These are phyloP conservation scores for Fusarium denticulatum DNA, from an alignment of 2,329 filamentous ascomycete genomes.

Conservation along the genomic window DNA sequence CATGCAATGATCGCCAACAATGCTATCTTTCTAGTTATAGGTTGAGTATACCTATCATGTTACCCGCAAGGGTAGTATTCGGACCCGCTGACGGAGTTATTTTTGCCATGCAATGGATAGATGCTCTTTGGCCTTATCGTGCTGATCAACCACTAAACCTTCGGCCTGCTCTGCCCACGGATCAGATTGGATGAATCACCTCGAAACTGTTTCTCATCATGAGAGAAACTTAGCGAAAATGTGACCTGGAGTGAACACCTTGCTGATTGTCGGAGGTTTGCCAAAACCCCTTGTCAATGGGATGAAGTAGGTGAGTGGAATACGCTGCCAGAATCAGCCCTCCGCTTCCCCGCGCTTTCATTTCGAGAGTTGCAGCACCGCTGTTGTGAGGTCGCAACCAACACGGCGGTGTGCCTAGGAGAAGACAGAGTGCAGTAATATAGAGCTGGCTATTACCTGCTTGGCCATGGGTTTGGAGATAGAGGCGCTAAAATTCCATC, in stretches of 20 bases:
- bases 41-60: neutral
- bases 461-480: conserved; percentile 17
- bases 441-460: conserved; percentile 24
- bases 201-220: neutral
- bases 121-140: neutral
- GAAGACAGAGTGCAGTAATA: conserved; percentile 30
- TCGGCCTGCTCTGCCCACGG: neutral
- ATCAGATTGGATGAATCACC: neutral
- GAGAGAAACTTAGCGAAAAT: neutral
- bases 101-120: conserved; percentile 11
- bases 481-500: conserved; percentile 36
- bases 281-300: conserved; percentile 3
- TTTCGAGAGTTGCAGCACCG: conserved; percentile 2
- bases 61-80: conserved; percentile 14
- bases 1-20: conserved; percentile 16
- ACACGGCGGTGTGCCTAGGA: conserved; percentile 39
- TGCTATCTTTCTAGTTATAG: conserved; percentile 13
- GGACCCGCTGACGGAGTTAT: conserved; percentile 16
- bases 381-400: conserved; percentile 25
- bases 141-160: conserved; percentile 1
- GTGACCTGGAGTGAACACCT: neutral
- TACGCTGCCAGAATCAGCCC: conserved; percentile 14
- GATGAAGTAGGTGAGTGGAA: conserved; percentile 16
- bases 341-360: conserved; percentile 33
- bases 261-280: neutral